Percentiles rank a stretch among this genome's conserved stretches.
These are phyloP conservation scores for Aureoboletus auriporus DNA, from an alignment of 768 basidiomycete species.

Conservation along the genomic window DNA sequence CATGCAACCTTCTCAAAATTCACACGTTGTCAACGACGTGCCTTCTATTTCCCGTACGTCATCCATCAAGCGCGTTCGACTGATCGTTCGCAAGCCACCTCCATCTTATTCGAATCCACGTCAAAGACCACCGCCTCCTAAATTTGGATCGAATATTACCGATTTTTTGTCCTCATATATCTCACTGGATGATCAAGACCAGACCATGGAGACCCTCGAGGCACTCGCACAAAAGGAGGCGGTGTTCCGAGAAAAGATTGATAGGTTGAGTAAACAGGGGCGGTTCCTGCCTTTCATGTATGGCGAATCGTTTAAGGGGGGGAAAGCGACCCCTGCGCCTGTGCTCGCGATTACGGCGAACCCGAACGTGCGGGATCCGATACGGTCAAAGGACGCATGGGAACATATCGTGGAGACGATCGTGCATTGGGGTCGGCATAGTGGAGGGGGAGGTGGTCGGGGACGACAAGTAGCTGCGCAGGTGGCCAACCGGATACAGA, in stretches of 20 bases:
- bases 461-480: slow-evolving; percentile 45
- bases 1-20: not conserved
- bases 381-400: slow-evolving; percentile 48
- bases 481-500: slow-evolving; percentile 62
- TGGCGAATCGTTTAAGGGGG: slow-evolving; percentile 20
- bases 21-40: not conserved
- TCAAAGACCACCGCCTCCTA: slow-evolving; percentile 57
- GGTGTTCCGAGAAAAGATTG: slow-evolving; percentile 39
- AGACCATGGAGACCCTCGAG: slow-evolving; percentile 37
- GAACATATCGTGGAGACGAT: slow-evolving; percentile 52
- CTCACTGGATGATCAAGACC: slow-evolving; percentile 46
- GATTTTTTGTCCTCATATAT: slow-evolving; percentile 61
- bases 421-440: slow-evolving; percentile 21
- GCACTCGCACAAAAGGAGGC: slow-evolving; percentile 41
- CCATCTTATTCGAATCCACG: slow-evolving; percentile 59
- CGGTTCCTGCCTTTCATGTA: slow-evolving; percentile 40
- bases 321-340: slow-evolving; percentile 6
- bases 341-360: slow-evolving; percentile 9
- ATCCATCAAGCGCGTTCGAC: slow-evolving; percentile 55
- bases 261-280: slow-evolving; percentile 43
- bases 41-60: slow-evolving; percentile 14
- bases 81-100: slow-evolving; percentile 63
- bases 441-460: slow-evolving; percentile 11
- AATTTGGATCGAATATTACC: slow-evolving; percentile 50
- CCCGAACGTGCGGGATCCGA: slow-evolving; percentile 20